phyloP scores from a whole-genome alignment of 768 basidiomycete species.

The Tricholoma saponaceum region DNA sequence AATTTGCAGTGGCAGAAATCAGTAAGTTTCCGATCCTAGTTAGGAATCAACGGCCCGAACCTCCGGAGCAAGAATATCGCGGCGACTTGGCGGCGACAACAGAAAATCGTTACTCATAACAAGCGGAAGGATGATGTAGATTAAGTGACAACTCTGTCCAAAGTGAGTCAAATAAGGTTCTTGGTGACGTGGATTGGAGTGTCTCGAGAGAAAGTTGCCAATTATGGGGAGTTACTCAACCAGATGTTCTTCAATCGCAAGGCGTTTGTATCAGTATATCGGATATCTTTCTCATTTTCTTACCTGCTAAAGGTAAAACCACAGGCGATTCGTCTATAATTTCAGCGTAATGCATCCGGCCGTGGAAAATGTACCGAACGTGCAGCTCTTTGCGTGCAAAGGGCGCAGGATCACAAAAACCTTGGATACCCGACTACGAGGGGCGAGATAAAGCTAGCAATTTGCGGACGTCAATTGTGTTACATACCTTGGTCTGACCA shows the following conservation, averaged over 20 bases:
- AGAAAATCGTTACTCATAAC: no score
- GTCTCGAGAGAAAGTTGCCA: no score
- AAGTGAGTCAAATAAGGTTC: no score
- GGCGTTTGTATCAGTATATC: neutral
- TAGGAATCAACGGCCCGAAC: no score
- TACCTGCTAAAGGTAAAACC: slow-evolving; percentile 74
- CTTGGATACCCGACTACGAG: slow-evolving; percentile 64
- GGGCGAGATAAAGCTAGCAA: slow-evolving; percentile 6
- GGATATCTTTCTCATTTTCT: slow-evolving; percentile 23
- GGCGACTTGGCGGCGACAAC: no score
- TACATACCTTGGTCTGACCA: slow-evolving; percentile 72
- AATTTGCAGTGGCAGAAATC: no score
- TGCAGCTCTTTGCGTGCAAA: slow-evolving; percentile 65
- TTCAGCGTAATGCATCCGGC: slow-evolving; percentile 71
- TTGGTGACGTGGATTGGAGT: no score
- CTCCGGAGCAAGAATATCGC: no score
- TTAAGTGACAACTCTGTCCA: no score
- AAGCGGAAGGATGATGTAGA: no score
- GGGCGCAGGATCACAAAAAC: slow-evolving; percentile 86
- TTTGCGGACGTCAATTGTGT: slow-evolving; percentile 16
- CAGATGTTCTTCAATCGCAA: slow-evolving; percentile 18
- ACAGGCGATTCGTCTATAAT: slow-evolving; percentile 66
- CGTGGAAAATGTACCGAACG: slow-evolving; percentile 75
- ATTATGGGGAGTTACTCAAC: slow-evolving; percentile 1
- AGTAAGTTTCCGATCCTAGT: no score